Percentiles rank a stretch among this genome's conserved stretches.
phyloP scores from a whole-genome alignment of 2,329 filamentous ascomycete genomes.

The Paramyrothecium roridum region DNA sequence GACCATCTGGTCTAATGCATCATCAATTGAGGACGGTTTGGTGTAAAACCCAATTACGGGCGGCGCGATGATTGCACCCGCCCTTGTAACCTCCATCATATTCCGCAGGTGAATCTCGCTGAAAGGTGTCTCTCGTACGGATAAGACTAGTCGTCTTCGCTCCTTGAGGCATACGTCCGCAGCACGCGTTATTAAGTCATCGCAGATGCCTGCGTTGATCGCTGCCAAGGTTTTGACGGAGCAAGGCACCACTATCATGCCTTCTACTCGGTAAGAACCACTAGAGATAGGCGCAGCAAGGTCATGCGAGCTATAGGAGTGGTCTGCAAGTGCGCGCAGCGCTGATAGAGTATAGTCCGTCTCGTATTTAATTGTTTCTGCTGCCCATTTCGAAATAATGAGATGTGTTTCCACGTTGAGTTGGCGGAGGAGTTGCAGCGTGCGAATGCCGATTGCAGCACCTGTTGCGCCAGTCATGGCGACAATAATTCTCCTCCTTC shows the following conservation, averaged over 20 bases:
- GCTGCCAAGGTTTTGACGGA: slow-evolving; percentile 46
- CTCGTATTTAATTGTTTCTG: slow-evolving; percentile 14
- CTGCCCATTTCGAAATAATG: slow-evolving; percentile 15
- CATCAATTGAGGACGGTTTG: slow-evolving; percentile 31
- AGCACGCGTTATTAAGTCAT: slow-evolving; percentile 42
- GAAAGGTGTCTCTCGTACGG: slow-evolving; percentile 40
- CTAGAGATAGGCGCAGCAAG: slow-evolving; percentile 13
- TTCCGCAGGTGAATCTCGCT: slow-evolving; percentile 44
- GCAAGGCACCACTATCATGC: slow-evolving; percentile 48
- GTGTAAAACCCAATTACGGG: slow-evolving; percentile 43
- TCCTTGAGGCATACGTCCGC: slow-evolving; percentile 48
- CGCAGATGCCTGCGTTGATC: slow-evolving; percentile 37
- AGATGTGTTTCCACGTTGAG: slow-evolving; percentile 14
- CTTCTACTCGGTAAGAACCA: slow-evolving; percentile 22
- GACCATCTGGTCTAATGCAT: slow-evolving; percentile 41
- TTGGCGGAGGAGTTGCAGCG: slow-evolving; percentile 8
- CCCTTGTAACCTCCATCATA: slow-evolving; percentile 35
- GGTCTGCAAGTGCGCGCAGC: slow-evolving; percentile 10
- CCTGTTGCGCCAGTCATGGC: slow-evolving; percentile 16
- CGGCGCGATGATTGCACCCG: slow-evolving; percentile 40
- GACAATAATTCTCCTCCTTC: slow-evolving; percentile 11
- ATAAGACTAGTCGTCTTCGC: slow-evolving; percentile 33
- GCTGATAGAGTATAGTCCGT: slow-evolving; percentile 10
- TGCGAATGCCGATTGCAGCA: slow-evolving; percentile 10
- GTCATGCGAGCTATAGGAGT: slow-evolving; percentile 12